Evolutionary conservation across 306 rosid species (phyloP), one percentile per base, ranked within the genome.

Genomic region (Dryas octopetala): DNA sequence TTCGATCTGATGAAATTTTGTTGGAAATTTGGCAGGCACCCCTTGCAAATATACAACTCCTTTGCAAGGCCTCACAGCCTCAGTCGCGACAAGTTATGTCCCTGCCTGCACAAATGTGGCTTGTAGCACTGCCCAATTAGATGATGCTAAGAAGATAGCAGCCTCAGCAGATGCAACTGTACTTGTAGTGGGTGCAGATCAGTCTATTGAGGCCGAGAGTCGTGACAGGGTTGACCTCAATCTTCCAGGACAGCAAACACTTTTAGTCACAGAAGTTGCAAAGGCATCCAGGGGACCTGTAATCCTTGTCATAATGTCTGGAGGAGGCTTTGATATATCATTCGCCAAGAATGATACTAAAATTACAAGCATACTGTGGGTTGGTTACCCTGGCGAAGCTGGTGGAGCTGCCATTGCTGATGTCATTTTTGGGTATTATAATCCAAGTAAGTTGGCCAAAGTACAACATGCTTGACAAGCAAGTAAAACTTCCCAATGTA

Each of bases 381-480:
- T 95, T 71, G 99, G 99, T 48, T 95, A 89, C 85, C 99, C 99
- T 0, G 99, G 99, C 52, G 96, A 95, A 85, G 99, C 99, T 9
- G 99, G 99, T 65, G 99, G 99, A 81, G 97, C 98, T 54, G 97
- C 98, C 79, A 80, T 95, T 14, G 91, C 99, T 51, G 99, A 95
- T 82, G 88, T 92, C n/a, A 82, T 92, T 73, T 95, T 95, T 28
- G 99, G 99, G 12, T 80, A 32, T 60, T 85, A 52, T 62, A 95
- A 95, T 85, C 99, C 99, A 77, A 81, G 99, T 95, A 85, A 85
- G 97, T 74, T 23, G 38, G 38, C 38, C 38, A 32, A 32, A 32
- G 2, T 32, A 32, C 38, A 32, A 32, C 0, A 32, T 32, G 38
- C 38, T 32, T 32, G 38, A 2, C 38, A 32, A 32, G 38, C 38